Evolutionary conservation across 78 protist species (phyloP).

Genomic region (Bigelowiella natans): DNA sequence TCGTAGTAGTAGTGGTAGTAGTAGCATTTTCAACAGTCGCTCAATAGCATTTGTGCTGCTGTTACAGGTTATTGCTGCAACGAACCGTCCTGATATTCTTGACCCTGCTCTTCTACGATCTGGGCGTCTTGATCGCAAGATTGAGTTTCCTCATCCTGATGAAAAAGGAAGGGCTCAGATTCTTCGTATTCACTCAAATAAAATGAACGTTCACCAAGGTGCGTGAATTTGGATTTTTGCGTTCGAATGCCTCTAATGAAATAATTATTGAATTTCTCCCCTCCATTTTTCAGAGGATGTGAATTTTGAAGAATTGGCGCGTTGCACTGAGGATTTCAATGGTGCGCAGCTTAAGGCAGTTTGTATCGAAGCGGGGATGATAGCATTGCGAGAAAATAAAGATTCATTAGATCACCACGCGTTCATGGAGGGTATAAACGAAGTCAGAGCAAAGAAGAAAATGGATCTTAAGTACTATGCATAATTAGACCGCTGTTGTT

Average conservation of each 20-base stretch:
- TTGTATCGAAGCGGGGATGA: constrained; percentile 86
- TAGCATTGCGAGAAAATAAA: constrained; percentile 57
- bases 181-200: constrained; percentile 88
- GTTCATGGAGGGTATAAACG: constrained; percentile 92
- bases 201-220: constrained; percentile 61
- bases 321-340: constrained; percentile 95
- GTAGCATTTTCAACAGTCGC: too few relatives aligned
- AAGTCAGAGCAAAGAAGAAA: constrained; percentile 95
- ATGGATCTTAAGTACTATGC: constrained; percentile 82
- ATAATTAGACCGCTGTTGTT: too few relatives aligned
- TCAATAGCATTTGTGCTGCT: too few relatives aligned
- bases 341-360: constrained; percentile 99
- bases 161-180: constrained; percentile 90
- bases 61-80: constrained; percentile 91
- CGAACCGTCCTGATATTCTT: constrained; percentile 96
- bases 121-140: constrained; percentile 72
- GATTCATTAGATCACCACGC: constrained; percentile 79
- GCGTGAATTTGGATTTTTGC: too few relatives aligned
- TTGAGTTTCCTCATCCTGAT: constrained; percentile 86
- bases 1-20: too few relatives aligned
- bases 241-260: too few relatives aligned
- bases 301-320: constrained; percentile 93
- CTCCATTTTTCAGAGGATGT: constrained; percentile 44
- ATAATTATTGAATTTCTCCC: not conserved
- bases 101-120: constrained; percentile 98